Evolutionary conservation across 2,329 filamentous ascomycete genomes (phyloP).

Genomic region (Fusarium marasasianum): DNA sequence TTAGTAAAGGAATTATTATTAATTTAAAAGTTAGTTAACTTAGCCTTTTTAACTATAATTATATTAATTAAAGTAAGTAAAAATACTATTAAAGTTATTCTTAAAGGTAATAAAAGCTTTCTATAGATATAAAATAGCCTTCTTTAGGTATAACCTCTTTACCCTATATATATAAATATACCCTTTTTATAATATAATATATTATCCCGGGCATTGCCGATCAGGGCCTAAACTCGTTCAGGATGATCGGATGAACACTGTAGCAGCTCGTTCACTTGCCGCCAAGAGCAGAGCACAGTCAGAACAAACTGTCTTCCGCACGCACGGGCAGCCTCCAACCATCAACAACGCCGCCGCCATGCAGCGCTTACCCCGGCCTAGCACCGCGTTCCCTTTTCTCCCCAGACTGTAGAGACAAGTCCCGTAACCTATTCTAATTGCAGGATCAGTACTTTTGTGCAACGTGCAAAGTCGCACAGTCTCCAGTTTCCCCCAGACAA

Average conservation of each 20-base stretch:
- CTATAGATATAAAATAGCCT: too few relatives aligned
- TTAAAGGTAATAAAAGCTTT: fast-evolving
- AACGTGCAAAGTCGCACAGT: slow-evolving; percentile 24
- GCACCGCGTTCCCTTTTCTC: slow-evolving; percentile 9
- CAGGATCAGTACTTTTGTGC: neutral
- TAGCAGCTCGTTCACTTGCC: neutral
- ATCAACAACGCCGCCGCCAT: slow-evolving; percentile 29
- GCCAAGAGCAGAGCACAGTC: slow-evolving; percentile 17
- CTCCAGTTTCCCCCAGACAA: slow-evolving; percentile 32
- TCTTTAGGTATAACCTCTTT: too few relatives aligned
- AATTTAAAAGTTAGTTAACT: too few relatives aligned
- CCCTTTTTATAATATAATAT: too few relatives aligned
- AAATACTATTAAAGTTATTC: too few relatives aligned
- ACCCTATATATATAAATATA: too few relatives aligned
- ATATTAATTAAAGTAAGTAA: too few relatives aligned
- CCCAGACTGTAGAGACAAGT: neutral
- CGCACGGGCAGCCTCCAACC: slow-evolving; percentile 8
- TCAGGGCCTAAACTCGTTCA: neutral
- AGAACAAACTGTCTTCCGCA: slow-evolving; percentile 26
- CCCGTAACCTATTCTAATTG: neutral
- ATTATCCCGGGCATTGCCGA: too few relatives aligned
- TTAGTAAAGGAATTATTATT: too few relatives aligned
- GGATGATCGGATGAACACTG: neutral
- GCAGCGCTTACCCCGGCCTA: slow-evolving; percentile 40
- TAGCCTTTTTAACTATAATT: too few relatives aligned